Conservation (phyloP, 805 yeast genomes). For the Starmera quercuum region DNA sequence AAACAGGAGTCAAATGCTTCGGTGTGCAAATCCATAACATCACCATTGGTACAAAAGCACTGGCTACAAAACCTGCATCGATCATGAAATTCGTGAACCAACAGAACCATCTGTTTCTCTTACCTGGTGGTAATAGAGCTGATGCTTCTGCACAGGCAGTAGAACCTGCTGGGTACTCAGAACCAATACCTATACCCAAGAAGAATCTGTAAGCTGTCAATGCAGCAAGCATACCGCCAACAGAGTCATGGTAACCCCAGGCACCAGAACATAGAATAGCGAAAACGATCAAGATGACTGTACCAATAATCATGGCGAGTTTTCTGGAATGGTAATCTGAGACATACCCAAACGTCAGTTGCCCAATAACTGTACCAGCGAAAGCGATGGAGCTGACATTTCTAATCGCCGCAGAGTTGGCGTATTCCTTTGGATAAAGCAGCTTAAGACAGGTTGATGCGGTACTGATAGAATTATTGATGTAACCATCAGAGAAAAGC, state of each 20-base stretch:
- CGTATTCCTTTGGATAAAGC: slow-evolving; percentile 59
- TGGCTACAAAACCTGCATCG: slow-evolving; percentile 76
- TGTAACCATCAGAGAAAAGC: slow-evolving; percentile 87
- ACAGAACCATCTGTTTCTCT: slow-evolving; percentile 80
- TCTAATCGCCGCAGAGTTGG: slow-evolving; percentile 59
- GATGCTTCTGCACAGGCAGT: slow-evolving; percentile 93
- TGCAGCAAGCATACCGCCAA: slow-evolving; percentile 76
- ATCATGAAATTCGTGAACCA: slow-evolving; percentile 88
- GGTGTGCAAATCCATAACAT: slow-evolving; percentile 74
- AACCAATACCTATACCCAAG: slow-evolving; percentile 88
- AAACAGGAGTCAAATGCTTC: slow-evolving; percentile 67
- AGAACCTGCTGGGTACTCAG: slow-evolving; percentile 91
- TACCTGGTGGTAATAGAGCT: slow-evolving; percentile 67
- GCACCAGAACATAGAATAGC: slow-evolving; percentile 76
- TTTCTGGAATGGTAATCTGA: slow-evolving; percentile 80
- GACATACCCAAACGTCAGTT: slow-evolving; percentile 69
- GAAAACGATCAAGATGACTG: slow-evolving; percentile 65
- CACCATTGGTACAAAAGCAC: slow-evolving; percentile 83
- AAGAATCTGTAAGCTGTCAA: slow-evolving; percentile 80
- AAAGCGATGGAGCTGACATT: slow-evolving; percentile 85
- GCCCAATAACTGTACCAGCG: slow-evolving; percentile 88
- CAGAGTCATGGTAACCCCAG: slow-evolving; percentile 68
- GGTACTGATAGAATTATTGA: slow-evolving; percentile 76
- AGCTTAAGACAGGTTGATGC: slow-evolving; percentile 62
- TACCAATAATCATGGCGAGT: slow-evolving; percentile 74